Evolutionary conservation across 257 asterid species (phyloP), one percentile per base, ranked within the genome.

Genomic region (Ilex asprella): DNA sequence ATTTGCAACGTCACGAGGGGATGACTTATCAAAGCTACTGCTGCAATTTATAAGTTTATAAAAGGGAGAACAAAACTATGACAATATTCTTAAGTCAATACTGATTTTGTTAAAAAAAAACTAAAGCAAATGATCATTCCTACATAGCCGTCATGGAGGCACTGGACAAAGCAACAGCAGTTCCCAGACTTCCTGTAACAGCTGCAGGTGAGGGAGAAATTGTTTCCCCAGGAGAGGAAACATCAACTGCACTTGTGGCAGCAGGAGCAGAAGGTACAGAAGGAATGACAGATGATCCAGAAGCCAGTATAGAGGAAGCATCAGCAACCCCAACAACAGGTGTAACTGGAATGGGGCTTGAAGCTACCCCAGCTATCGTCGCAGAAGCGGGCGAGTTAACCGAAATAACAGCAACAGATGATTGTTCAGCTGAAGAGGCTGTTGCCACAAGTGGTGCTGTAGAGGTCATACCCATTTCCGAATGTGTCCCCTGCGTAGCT

Each of bases 271-370:
- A 68, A 70, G 69, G 86, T 66, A 59, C 60, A 55, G 76, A 62
- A 55, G 88, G 78, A 66, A 61, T 75, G 64, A 81, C 74, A 50
- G 83, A 68, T 65, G 87, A 72, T 69, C 83, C 92, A 69, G 92
- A 73, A 67, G 55, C 76, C 75, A 74, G 55, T 67, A 55, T 30
- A 76, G 75, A 52, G 46, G 91, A 68, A 68, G 87, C 62, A 79
- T 58, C 79, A 70, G 77, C 67, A 71, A 73, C 85, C 55, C 83
- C 66, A 73, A 75, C 80, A 73, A 67, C 75, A 29, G 91, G 74
- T 51, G 84, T 74, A 61, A 67, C 82, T 14, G 86, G 77, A 59
- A 68, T 73, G 51, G 97, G 88, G 76, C 89, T 81, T 60, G 75
- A 70, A 73, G 77, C 59, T 58, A 76, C 78, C 27, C 78, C 83